Conservation (phyloP, 257 asterid genomes). For the Pogostemon cablin region DNA sequence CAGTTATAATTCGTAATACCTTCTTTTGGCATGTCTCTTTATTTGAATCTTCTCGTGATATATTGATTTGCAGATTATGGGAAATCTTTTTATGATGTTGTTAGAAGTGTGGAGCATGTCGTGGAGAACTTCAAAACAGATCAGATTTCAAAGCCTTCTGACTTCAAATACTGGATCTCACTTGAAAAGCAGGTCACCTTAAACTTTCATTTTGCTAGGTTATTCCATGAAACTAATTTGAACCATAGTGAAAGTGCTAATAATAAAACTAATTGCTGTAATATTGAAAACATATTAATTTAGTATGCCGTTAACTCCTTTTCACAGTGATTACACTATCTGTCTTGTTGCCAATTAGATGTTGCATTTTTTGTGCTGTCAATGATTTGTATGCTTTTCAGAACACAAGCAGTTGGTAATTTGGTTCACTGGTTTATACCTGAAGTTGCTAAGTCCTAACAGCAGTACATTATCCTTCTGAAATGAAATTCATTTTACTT, state of each 20-base stretch:
- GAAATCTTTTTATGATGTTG: conserved; percentile 69
- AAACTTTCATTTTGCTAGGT: conserved; percentile 26
- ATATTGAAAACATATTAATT: conserved; percentile 19
- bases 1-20: conserved; percentile 24
- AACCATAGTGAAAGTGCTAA: neutral
- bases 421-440: too few species aligned
- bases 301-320: neutral
- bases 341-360: conserved; percentile 11
- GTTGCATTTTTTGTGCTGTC: conserved; percentile 8
- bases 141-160: conserved; percentile 74
- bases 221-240: conserved; percentile 11
- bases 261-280: neutral
- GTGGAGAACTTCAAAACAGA: conserved; percentile 78
- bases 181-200: conserved; percentile 88
- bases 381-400: too few species aligned
- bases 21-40: conserved; percentile 14
- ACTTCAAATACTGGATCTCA: conserved; percentile 80
- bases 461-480: neutral
- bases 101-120: conserved; percentile 75
- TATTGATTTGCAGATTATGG: conserved; percentile 74
- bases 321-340: conserved; percentile 6
- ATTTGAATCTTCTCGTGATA: conserved; percentile 18
- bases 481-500: neutral
- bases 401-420: too few species aligned
- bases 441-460: neutral